These are phyloP conservation scores for Fusarium burgessii DNA, from an alignment of 2,329 filamentous ascomycete species.

Conservation along the genomic window DNA sequence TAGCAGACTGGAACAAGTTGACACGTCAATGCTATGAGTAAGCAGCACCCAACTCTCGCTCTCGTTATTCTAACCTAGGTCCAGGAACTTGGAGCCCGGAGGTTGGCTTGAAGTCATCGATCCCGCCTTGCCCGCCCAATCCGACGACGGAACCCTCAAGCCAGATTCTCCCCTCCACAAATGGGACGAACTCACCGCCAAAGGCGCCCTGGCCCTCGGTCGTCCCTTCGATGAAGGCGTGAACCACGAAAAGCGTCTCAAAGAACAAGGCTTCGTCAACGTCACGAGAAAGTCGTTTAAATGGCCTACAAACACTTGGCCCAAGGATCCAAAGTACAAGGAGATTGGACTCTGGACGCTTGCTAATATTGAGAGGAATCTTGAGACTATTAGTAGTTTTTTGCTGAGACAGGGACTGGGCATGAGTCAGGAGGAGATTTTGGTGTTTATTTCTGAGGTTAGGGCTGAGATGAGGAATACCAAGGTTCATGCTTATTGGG, in stretches of 20 bases:
- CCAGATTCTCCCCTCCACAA: conserved; percentile 1
- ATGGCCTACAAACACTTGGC: conserved; percentile 29
- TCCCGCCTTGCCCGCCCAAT: conserved; percentile 30
- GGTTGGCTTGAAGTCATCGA: conserved; percentile 39
- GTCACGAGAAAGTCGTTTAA: conserved; percentile 2
- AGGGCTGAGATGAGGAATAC: conserved; percentile 23
- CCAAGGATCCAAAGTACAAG: conserved; percentile 24
- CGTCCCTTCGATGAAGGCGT: conserved; percentile 10
- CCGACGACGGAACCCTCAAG: conserved; percentile 26
- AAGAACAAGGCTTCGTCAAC: conserved; percentile 19
- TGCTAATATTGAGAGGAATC: conserved; percentile 18
- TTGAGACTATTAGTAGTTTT: conserved; percentile 12
- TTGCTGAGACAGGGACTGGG: conserved; percentile 12
- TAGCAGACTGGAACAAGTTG: conserved; percentile 29
- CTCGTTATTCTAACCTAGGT: rapidly evolving
- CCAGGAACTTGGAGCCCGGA: conserved; percentile 15
- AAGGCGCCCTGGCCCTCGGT: conserved; percentile 12
- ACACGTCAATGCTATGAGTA: conserved; percentile 16
- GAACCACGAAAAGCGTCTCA: conserved; percentile 21
- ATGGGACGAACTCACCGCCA: conserved; percentile 28
- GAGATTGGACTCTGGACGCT: conserved; percentile 29
- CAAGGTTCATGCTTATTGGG: conserved; percentile 21
- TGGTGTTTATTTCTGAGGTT: conserved; percentile 10
- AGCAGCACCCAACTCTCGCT: background rate
- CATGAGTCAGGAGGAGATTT: conserved; percentile 22